A percentile compares a stretch with the other conserved stretches of the same genome.
Evolutionary conservation across 371 early-diverging fungal genomes (phyloP).

Genomic region (Mortierella sp.): DNA sequence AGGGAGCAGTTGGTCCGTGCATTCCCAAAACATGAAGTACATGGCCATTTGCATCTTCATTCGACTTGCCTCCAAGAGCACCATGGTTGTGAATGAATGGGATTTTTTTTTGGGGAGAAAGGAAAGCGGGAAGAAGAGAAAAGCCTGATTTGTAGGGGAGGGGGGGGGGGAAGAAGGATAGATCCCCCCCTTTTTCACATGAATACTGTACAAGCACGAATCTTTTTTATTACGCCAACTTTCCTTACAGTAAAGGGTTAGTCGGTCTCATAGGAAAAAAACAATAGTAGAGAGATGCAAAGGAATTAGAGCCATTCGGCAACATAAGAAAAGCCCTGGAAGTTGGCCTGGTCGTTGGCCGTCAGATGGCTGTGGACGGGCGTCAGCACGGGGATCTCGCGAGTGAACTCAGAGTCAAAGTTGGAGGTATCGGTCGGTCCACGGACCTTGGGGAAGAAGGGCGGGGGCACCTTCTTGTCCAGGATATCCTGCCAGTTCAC

Average conservation of each 20-base stretch:
- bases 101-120: neutral
- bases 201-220: neutral
- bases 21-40: neutral
- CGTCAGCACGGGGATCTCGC: slow-evolving; percentile 89
- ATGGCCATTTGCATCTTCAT: neutral
- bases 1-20: neutral
- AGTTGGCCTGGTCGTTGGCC: slow-evolving; percentile 90
- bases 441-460: slow-evolving; percentile 88
- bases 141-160: neutral
- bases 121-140: neutral
- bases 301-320: slow-evolving; percentile 83
- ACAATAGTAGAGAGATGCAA: neutral
- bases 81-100: slow-evolving; percentile 15
- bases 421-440: slow-evolving; percentile 91
- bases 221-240: neutral
- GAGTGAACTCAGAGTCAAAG: slow-evolving; percentile 96
- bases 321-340: slow-evolving; percentile 91
- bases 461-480: slow-evolving; percentile 85
- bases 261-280: neutral
- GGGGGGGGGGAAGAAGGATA: neutral
- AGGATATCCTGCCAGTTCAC: slow-evolving; percentile 95
- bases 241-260: neutral
- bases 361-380: slow-evolving; percentile 86
- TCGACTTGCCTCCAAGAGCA: slow-evolving; percentile 15
- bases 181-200: neutral